Conservation (phyloP, 2,329 filamentous ascomycete genomes). For the Apiospora sp. region DNA sequence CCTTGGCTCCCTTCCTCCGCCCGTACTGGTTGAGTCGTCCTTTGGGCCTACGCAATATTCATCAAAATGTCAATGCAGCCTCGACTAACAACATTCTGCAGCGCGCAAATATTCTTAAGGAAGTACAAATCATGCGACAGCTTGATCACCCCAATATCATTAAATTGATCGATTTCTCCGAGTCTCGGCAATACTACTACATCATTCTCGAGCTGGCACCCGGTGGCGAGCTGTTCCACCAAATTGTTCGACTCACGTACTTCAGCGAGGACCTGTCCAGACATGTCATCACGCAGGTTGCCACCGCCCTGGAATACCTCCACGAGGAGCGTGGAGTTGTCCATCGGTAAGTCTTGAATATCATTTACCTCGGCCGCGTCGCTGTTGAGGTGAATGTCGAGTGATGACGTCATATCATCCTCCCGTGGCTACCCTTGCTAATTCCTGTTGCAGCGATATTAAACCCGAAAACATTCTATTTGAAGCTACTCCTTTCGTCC, state of each 20-base stretch:
- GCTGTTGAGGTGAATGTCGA: background rate
- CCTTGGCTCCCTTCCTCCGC: slow-evolving; percentile 38
- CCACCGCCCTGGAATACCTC: slow-evolving; percentile 90
- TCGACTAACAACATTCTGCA: slow-evolving; percentile 52
- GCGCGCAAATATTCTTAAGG: slow-evolving; percentile 97
- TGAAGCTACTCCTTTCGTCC: slow-evolving; percentile 82
- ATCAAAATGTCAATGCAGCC: background rate
- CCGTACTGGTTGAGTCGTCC: background rate
- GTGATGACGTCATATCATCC: background rate
- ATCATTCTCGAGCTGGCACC: slow-evolving; percentile 95
- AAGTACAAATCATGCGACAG: slow-evolving; percentile 98
- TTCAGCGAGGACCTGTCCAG: slow-evolving; percentile 96
- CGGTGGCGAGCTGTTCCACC: slow-evolving; percentile 96
- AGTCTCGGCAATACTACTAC: slow-evolving; percentile 95
- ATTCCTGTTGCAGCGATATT: slow-evolving; percentile 74
- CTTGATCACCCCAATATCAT: slow-evolving; percentile 96
- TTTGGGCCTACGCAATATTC: background rate
- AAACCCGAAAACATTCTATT: slow-evolving; percentile 98
- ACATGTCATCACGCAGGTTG: slow-evolving; percentile 94
- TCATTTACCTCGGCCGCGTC: slow-evolving; percentile 28
- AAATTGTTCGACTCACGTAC: slow-evolving; percentile 97
- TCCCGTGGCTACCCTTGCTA: slow-evolving; percentile 29
- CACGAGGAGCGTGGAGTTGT: slow-evolving; percentile 96
- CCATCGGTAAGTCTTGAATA: slow-evolving; percentile 75
- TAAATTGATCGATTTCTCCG: slow-evolving; percentile 90